Base-by-base conservation (phyloP, 1,284 basidiomycete genomes). In the Ceratobasidium sp. region DNA sequence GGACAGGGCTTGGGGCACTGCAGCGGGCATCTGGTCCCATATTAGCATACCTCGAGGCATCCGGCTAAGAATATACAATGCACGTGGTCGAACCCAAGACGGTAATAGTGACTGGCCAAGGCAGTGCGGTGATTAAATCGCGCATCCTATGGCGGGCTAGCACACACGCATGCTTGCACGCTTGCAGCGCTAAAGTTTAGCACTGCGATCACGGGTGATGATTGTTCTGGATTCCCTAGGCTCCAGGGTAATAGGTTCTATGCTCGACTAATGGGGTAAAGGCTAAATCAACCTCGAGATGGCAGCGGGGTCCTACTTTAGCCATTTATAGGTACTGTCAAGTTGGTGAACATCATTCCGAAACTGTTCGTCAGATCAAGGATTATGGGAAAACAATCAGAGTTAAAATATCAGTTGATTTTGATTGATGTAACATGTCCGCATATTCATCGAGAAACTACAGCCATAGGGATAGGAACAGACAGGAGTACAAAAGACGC, bases 401-500 rank as follows among this genome's bases (percentile, higher is more conserved):
- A n/a, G n/a, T 6, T 47, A 12, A 47, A 47, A 47, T 49, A 64
- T 29, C 34, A 49, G 29, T 29, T 60, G 25, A 60, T 47, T 43
- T 54, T 60, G 57, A 60, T 60, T 60, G 57, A 60, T 60, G 57
- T 40, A 47, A 12, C 10, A 12, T 6, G 38, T 15, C 45, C 45
- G 42, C 60, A 64, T 52, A 64, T 50, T 60, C 60, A 45, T 50
- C 25, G 47, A 52, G 42, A 60, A 34, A 64, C 60, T 64, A 64
- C 60, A 64, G 45, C 60, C 60, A 35, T 43, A 25, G 8, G n/a
- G 5, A 20, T 27, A 35, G 35, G 60, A 45, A n/a, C n/a, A n/a
- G n/a, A n/a, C n/a, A n/a, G 34, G 58, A 64, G 45, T 45, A 17
- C 52, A 64, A 45, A 64, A 52, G 60, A 50, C 45, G 50, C 45